These are phyloP conservation scores for Rostrohypoxylon terebratum DNA, from an alignment of 495 filamentous ascomycete genomes.

Conservation along the genomic window DNA sequence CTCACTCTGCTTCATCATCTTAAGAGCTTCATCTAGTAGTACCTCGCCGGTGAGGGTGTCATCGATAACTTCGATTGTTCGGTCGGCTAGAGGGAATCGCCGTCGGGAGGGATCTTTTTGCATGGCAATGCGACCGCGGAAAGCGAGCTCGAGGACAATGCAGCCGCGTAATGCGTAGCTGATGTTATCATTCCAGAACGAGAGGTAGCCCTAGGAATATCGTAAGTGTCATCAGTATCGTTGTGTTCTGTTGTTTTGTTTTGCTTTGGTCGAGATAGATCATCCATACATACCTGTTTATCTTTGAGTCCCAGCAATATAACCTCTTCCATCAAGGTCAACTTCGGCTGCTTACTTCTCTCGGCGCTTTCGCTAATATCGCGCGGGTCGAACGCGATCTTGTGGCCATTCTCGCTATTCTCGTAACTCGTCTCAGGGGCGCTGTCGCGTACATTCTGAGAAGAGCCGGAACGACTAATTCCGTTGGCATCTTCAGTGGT, in stretches of 20 bases:
- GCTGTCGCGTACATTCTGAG: constrained; percentile 61
- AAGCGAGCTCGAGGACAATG: constrained; percentile 96
- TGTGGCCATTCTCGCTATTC: constrained; percentile 94
- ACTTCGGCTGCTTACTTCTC: constrained; percentile 95
- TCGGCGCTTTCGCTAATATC: constrained; percentile 98
- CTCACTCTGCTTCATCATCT: constrained; percentile 99
- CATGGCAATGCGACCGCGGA: constrained; percentile 97
- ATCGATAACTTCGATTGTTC: constrained; percentile 95
- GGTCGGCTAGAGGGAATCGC: constrained; percentile 91
- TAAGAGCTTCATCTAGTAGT: constrained; percentile 95
- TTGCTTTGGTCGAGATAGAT: constrained; percentile 16
- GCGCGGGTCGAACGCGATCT: constrained; percentile 96
- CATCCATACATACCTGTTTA: constrained; percentile 84
- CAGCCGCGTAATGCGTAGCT: constrained; percentile 97
- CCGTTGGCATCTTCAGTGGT: constrained; percentile 48
- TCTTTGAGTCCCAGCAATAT: constrained; percentile 95
- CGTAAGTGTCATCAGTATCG: background rate
- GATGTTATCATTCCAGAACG: constrained; percentile 99
- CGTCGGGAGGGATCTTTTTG: constrained; percentile 94
- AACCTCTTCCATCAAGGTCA: constrained; percentile 98
- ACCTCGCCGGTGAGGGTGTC: constrained; percentile 98
- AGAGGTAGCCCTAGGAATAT: constrained; percentile 85
- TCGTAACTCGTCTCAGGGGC: constrained; percentile 91
- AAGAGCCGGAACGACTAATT: constrained; percentile 54
- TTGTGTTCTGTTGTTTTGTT: constrained; percentile 10